Evolutionary conservation across 768 basidiomycete genomes (phyloP).

Genomic region (Termitomyces sp.): DNA sequence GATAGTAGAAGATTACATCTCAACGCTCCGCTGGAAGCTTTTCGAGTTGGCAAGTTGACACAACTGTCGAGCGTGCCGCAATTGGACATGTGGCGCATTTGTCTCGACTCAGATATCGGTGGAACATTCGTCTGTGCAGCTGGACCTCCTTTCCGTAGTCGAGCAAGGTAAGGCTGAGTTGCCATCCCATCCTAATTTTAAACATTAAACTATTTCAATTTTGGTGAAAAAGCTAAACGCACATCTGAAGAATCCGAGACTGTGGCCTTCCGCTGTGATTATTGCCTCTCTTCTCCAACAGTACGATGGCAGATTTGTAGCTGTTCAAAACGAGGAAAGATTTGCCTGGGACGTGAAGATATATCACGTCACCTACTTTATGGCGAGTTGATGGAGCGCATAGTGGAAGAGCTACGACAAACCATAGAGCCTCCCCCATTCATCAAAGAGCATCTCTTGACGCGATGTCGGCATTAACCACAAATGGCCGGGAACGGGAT

Average conservation of each 20-base stretch:
- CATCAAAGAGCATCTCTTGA: not conserved
- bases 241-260: constrained; percentile 6
- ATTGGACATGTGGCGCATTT: constrained; percentile 2
- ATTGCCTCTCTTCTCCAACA: constrained; percentile 6
- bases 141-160: constrained; percentile 5
- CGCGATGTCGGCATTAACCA: not conserved
- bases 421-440: not conserved
- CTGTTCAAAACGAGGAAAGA: constrained; percentile 6
- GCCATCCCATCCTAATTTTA: not conserved
- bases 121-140: constrained; percentile 7
- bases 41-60: not conserved
- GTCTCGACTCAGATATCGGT: constrained; percentile 5
- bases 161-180: not conserved
- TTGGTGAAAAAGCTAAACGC: not conserved
- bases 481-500: no score
- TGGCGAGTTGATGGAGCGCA: no score
- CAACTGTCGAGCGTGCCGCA: not conserved
- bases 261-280: constrained; percentile 12
- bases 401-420: not conserved
- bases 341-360: not conserved
- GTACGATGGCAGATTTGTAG: constrained; percentile 3
- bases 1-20: not conserved
- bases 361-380: no score
- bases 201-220: not conserved
- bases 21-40: not conserved